Base-by-base conservation (phyloP, 2,329 filamentous ascomycete species). In the Sclerotiophoma versabilis region DNA sequence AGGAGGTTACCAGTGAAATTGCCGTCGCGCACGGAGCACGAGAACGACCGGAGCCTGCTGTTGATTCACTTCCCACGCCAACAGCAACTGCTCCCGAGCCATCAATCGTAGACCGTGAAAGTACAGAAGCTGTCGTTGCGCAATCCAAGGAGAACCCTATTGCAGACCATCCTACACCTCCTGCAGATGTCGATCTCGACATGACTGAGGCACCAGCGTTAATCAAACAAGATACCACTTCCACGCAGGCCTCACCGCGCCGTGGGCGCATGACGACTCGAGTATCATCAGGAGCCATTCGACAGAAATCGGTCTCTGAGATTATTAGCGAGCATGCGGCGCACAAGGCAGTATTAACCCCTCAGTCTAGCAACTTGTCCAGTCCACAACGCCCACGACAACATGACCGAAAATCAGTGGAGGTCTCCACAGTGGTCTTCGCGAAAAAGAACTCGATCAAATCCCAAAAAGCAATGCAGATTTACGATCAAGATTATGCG, bases 391-490 rank as follows among this genome's bases (percentile, higher is more conserved):
- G 63, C 51, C 63, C 63, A 25, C 68, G 48, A 39, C 51, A 60
- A 17, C 57, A 57, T 9, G 63, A 64, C 32, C 56, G 56, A 8
- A 88, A 86, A 45, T 59, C 57, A 6, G 88, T 86, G 59, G 88
- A 88, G 63, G 80, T 88, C 12, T 91, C 88, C 1, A 90, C 86
- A 0, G 91, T 95, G 3, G 82, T 93, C 0, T 95, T 96, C 70
- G 88, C 89, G 2, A 92, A 90, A 66, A 85, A 86, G 46, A 69
- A 66, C 25, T 41, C 60, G 15, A 62, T 56, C 9, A 60, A 65
- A 30, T 48, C 65, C n/a, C 59, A 63, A 2, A 72, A 74, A 52
- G 58, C 66, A 4, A 52, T 73, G 30, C 72, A 75, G 44, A 49
- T 65, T 7, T 71, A 71, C 41, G 72, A 66, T 54, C 67, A 76